phyloP scores from a whole-genome alignment of 78 protist species.

The Protostelium mycophagum region DNA sequence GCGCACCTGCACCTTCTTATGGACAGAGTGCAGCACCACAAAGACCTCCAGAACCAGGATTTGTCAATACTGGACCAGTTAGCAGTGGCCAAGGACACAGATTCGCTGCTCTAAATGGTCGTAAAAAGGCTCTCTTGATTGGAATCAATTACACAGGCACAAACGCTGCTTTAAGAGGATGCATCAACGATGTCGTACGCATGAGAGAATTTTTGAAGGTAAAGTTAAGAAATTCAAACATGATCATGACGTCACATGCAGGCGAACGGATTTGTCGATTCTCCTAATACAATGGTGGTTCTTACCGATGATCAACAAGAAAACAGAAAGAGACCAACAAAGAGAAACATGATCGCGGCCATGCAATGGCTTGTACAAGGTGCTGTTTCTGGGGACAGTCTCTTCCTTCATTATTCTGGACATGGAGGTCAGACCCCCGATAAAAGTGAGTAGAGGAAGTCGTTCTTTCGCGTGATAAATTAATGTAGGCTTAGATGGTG shows the following conservation, averaged over 20 bases:
- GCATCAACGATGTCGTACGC: neutral
- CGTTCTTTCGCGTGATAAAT: neutral
- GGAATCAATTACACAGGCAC: neutral
- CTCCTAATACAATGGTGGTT: neutral
- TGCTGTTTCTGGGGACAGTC: conserved; percentile 29
- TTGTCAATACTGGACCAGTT: neutral
- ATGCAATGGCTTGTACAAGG: conserved; percentile 18
- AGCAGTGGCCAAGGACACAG: neutral
- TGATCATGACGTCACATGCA: neutral
- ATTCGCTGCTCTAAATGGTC: neutral
- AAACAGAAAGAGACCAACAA: conserved; percentile 15
- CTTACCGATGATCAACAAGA: neutral
- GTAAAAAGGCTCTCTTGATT: neutral
- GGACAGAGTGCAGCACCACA: neutral
- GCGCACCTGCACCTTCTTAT: neutral
- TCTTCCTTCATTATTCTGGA: conserved; percentile 31
- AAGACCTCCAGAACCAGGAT: neutral
- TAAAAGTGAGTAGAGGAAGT: neutral
- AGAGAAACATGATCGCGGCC: conserved; percentile 21
- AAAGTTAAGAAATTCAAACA: neutral
- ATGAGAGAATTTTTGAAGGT: neutral
- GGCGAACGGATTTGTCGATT: neutral
- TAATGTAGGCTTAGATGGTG: conserved; percentile 18
- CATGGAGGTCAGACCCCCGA: conserved; percentile 30
- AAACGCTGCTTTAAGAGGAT: neutral